These are phyloP conservation scores for Tuber melanosporum DNA, from an alignment of 495 filamentous ascomycete species.

Conservation along the genomic window DNA sequence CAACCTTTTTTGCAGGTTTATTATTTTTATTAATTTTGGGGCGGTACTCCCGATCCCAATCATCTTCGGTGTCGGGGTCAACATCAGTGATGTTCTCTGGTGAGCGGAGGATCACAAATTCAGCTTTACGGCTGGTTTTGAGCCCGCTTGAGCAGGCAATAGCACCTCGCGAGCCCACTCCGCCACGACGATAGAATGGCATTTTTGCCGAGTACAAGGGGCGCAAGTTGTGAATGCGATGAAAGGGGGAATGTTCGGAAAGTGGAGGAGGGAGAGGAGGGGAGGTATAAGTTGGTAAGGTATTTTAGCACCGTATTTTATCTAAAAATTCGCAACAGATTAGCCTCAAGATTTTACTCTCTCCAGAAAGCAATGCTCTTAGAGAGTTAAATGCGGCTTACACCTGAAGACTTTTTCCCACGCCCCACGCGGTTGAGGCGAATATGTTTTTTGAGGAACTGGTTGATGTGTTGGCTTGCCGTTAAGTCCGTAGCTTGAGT, in stretches of 20 bases:
- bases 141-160: background rate
- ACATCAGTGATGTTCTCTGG: constrained; percentile 1
- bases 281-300: background rate
- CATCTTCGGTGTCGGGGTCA: background rate
- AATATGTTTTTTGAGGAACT: background rate
- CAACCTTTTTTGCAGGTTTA: background rate
- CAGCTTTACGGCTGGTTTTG: background rate
- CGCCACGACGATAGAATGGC: background rate
- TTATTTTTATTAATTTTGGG: background rate
- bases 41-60: background rate
- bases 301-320: background rate
- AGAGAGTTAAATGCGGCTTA: background rate
- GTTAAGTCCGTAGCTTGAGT: background rate
- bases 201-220: background rate
- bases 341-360: background rate
- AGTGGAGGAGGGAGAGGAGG: background rate
- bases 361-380: background rate
- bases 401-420: background rate
- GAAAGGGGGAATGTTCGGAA: background rate
- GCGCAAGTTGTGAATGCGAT: background rate
- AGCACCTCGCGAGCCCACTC: background rate
- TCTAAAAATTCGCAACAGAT: background rate
- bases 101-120: background rate
- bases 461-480: background rate
- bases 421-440: background rate